A percentile compares a stretch with the other conserved stretches of the same genome.
Conservation (phyloP, 2,329 filamentous ascomycete genomes). For the Cercospora berteroae region DNA sequence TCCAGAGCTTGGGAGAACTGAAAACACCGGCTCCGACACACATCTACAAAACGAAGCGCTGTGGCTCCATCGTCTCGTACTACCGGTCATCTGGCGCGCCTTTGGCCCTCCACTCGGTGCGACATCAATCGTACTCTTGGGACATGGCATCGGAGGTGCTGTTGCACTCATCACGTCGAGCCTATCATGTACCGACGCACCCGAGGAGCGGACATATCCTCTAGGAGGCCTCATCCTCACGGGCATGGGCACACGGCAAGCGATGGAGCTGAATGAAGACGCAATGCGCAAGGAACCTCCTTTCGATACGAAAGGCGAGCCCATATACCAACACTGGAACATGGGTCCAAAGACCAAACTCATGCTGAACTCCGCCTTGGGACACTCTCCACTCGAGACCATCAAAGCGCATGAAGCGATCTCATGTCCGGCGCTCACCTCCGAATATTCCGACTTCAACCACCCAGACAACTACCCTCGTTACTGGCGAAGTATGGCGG, state of each 20-base stretch:
- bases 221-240: constrained; percentile 14
- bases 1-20: constrained; percentile 13
- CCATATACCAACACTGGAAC: constrained; percentile 16
- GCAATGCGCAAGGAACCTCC: constrained; percentile 2
- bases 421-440: constrained; percentile 12
- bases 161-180: constrained; percentile 12
- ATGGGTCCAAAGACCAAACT: constrained; percentile 16
- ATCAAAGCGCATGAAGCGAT: constrained; percentile 17
- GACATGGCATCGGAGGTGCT: constrained; percentile 12
- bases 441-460: constrained; percentile 15
- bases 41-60: constrained; percentile 16
- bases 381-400: constrained; percentile 14
- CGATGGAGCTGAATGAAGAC: constrained; percentile 12
- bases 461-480: constrained; percentile 13
- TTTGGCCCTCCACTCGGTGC: constrained; percentile 13
- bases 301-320: constrained; percentile 11
- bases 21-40: constrained; percentile 14
- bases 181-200: constrained; percentile 5
- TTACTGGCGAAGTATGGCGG: constrained; percentile 14
- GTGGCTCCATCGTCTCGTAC: constrained; percentile 17
- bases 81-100: constrained; percentile 14
- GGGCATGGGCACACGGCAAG: constrained; percentile 12
- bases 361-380: constrained; percentile 15
- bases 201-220: constrained; percentile 6
- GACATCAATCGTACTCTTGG: constrained; percentile 13